Conservation (phyloP, 2,329 filamentous ascomycete species). For the Dryadomyces quercivorus region DNA sequence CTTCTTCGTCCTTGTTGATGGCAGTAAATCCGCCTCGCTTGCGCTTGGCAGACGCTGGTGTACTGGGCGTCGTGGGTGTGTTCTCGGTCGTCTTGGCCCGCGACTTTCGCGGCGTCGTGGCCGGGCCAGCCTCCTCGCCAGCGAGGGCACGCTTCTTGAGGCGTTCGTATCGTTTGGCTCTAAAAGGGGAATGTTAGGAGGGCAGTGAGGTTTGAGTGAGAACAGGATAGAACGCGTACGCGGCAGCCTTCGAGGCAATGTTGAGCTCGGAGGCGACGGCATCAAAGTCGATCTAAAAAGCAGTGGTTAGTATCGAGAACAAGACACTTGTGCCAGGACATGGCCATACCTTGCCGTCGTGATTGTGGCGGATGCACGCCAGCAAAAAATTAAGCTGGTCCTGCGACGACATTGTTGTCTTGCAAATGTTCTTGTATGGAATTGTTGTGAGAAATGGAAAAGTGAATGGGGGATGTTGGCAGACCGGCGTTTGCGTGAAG, state of each 20-base stretch:
- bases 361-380: conserved; percentile 47
- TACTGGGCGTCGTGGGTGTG: neutral
- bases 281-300: conserved; percentile 47
- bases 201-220: no score
- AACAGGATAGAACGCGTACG: conserved; percentile 36
- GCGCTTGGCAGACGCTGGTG: conserved; percentile 17
- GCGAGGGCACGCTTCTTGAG: conserved; percentile 23
- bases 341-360: conserved; percentile 43
- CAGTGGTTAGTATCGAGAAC: neutral
- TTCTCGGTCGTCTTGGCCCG: neutral
- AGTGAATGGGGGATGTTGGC: neutral
- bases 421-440: neutral
- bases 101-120: neutral
- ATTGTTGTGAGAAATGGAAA: neutral
- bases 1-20: neutral
- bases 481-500: no score
- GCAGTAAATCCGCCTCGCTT: conserved; percentile 9
- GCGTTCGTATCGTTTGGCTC: conserved; percentile 56
- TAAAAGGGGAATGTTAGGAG: conserved; percentile 17
- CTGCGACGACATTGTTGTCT: conserved; percentile 18
- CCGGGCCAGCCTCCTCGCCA: neutral
- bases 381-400: conserved; percentile 53
- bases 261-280: conserved; percentile 51
- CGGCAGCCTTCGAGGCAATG: conserved; percentile 54
- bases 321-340: no score